Evolutionary conservation across 75 land plant genomes (phyloP), one percentile per base, ranked within the genome.

Genomic region (Cunninghamia lanceolata): DNA sequence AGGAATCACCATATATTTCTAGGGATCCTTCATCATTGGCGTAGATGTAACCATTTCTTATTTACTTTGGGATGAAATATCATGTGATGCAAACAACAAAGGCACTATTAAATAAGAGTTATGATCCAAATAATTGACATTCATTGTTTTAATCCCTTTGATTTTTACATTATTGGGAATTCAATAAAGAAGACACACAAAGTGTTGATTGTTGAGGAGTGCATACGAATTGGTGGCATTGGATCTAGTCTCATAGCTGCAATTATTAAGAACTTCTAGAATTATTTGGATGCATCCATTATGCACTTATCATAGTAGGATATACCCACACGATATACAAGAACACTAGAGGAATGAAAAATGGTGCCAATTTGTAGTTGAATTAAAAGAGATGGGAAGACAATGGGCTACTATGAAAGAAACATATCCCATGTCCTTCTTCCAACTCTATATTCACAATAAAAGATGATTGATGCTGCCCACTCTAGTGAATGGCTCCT

Each of bases 91-190:
- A 94, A 84, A 96, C 98, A 54, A 95, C 96, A 10, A 97, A 97
- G 92, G 96, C 99, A 3, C 76, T 97, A 63, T 94, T 97, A 39
- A 93, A 94, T 90, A 94, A 94, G 73, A 98, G 99, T 0, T 97
- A 96, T 88, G 98, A 97, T 83, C 99, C 98, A 97, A 82, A 97
- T 97, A 30, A 97, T 97, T 84, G 99, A 97, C 84, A 97, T 97
- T 83, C 92, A 96, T 86, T 96, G 96, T 3, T 54, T 97, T 86
- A 97, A 97, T 88, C 98, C 98, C 9, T 97, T 96, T 86, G 98
- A 97, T 86, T 91, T 97, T n/a, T n/a, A 93, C 86, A 97, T 96
- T 0, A 97, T 97, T 42, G 99, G 99, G 21, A 94, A 97, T 80
- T 96, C 96, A 19, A 86, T 97, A 73, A 97, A 96, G 93, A 97